Evolutionary conservation across 176 grass and related monocot genomes (phyloP), one percentile per base, ranked within the genome.

Genomic region (Eremochloa ophiuroides): DNA sequence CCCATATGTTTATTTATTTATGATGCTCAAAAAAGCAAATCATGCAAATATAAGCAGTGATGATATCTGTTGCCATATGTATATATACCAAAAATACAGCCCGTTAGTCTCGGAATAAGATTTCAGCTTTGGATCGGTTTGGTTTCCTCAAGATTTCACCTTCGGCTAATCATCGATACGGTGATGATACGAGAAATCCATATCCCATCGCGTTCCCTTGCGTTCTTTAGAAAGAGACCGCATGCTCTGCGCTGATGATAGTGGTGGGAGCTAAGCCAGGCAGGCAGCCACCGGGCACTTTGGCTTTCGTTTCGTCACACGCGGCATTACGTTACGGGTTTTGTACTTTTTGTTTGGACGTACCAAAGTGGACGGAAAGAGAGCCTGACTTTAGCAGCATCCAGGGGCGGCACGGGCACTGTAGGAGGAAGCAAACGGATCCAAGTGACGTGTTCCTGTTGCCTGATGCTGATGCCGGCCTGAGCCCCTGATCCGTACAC

Each of bases 301-400:
- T 10, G 18, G 46, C 11, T 26, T 10, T 25, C 41, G 34, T 87
- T 70, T 37, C 16, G 31, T 50, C 43, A 59, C 16, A 62, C 79
- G 39, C 79, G 22, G 18, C 51, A 86, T 74, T 37, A 40, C 15
- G 17, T 26, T 59, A 59, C 55, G 55, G 17, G 20, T 23, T 78
- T 51, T n/a, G n/a, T n/a, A n/a, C n/a, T n/a, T n/a, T n/a, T n/a
- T 55, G 83, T 65, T 42, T 31, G 14, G 42, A 40, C 20, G 79
- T 18, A 55, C 77, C n/a, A 66, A 85, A 67, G 67, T 58, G 76
- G 77, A 35, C 35, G 69, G 68, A 66, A 41, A 42, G 34, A 10
- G 60, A 23, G 56, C 10, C 17, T 33, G 26, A 0, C 47, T 85
- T 62, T 16, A 48, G 66, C 16, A 33, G 2, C 4, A 10, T n/a